These are phyloP conservation scores for Cordyceps pruinosa DNA, from an alignment of 2,329 filamentous ascomycete species.

Conservation along the genomic window DNA sequence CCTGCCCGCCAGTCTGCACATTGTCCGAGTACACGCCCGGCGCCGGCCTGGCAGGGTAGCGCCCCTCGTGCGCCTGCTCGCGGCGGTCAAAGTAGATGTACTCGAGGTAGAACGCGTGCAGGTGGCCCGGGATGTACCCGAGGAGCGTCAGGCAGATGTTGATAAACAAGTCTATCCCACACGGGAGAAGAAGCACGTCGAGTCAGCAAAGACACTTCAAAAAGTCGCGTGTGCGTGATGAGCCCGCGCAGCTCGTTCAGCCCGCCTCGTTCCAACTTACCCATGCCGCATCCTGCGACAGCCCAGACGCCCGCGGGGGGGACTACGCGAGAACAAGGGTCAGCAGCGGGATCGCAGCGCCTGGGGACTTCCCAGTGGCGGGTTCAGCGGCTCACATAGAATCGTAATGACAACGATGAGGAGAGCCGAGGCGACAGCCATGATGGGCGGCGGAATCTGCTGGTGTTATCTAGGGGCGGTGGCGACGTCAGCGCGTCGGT, in stretches of 20 bases:
- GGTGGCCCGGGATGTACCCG: slow-evolving; percentile 69
- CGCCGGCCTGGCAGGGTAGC: slow-evolving; percentile 45
- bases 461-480: neutral
- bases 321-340: slow-evolving; percentile 37
- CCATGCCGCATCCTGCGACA: slow-evolving; percentile 57
- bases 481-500: neutral
- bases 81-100: slow-evolving; percentile 76
- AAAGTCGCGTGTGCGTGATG: no score
- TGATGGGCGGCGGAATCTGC: slow-evolving; percentile 25
- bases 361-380: neutral
- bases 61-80: slow-evolving; percentile 54
- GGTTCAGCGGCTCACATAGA: slow-evolving; percentile 36
- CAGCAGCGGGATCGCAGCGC: slow-evolving; percentile 12
- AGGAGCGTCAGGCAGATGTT: slow-evolving; percentile 61
- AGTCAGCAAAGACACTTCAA: neutral
- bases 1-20: slow-evolving; percentile 65
- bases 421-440: slow-evolving; percentile 43
- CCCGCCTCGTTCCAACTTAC: slow-evolving; percentile 31
- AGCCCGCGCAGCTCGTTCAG: no score
- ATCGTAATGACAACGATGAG: slow-evolving; percentile 46
- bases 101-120: slow-evolving; percentile 75
- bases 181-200: neutral
- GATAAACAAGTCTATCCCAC: slow-evolving; percentile 49
- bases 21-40: slow-evolving; percentile 66
- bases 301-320: slow-evolving; percentile 59